Conservation (phyloP, 257 asterid species). For the Galeopsis tetrahit region DNA sequence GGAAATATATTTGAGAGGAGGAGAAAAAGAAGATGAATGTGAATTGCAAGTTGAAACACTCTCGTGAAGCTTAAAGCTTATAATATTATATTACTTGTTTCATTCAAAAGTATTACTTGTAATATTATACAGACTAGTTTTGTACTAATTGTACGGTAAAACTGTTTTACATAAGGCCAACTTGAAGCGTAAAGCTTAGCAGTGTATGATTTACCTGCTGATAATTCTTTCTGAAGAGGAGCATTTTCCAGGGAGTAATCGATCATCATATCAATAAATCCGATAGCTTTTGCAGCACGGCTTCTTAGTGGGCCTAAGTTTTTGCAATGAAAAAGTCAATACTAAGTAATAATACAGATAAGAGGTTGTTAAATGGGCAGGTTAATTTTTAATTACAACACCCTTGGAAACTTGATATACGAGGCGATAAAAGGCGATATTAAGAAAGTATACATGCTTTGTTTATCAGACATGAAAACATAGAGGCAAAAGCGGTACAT, state of each 20-base stretch:
- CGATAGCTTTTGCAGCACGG: constrained; percentile 92
- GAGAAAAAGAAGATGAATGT: not conserved
- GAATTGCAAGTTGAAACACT: not conserved
- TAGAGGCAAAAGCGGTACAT: not conserved
- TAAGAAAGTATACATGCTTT: not conserved
- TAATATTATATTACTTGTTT: too few species aligned
- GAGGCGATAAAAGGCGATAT: not conserved
- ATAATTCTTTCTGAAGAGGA: constrained; percentile 85
- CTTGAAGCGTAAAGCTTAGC: not conserved
- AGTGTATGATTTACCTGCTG: constrained; percentile 57
- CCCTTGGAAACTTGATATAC: not conserved
- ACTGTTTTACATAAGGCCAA: too few species aligned
- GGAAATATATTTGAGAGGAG: constrained; percentile 28
- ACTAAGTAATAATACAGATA: not conserved
- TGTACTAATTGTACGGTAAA: too few species aligned
- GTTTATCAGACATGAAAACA: not conserved
- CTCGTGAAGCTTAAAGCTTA: not conserved
- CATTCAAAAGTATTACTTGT: too few species aligned
- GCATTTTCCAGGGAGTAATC: constrained; percentile 76
- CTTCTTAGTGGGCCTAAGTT: constrained; percentile 80
- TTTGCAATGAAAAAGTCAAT: constrained; percentile 14
- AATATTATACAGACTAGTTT: too few species aligned
- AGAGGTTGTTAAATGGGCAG: not conserved
- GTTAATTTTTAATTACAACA: not conserved
- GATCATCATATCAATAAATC: constrained; percentile 93